Evolutionary conservation across 805 yeast genomes (phyloP).

Genomic region (Deakozyma indianensis): DNA sequence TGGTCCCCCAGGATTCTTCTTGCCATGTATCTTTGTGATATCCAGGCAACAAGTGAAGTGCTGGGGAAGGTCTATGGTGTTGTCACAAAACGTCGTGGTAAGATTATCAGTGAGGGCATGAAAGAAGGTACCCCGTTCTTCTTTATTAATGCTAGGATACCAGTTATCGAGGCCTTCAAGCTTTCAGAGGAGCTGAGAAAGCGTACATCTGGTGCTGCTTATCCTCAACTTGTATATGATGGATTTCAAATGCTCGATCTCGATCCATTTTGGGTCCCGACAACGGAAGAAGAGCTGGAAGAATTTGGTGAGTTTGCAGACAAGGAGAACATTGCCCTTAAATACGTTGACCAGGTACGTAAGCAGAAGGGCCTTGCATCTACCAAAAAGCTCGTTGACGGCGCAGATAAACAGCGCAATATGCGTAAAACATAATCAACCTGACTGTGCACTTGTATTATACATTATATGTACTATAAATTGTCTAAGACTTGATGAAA

Average conservation of each 20-base stretch:
- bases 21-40: constrained; percentile 89
- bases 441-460: no score
- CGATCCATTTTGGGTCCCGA: constrained; percentile 99
- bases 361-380: constrained; percentile 78
- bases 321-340: constrained; percentile 77
- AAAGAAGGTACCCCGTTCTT: constrained; percentile 97
- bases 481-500: constrained; percentile 26
- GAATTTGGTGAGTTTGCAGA: constrained; percentile 89
- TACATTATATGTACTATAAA: not conserved
- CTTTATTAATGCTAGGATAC: constrained; percentile 69
- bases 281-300: constrained; percentile 91
- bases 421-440: constrained; percentile 28
- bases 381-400: constrained; percentile 78
- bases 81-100: constrained; percentile 77
- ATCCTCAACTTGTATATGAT: constrained; percentile 83
- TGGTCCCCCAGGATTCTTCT: constrained; percentile 85
- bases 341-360: constrained; percentile 71
- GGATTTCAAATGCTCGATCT: constrained; percentile 78
- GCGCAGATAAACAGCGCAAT: constrained; percentile 90
- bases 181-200: constrained; percentile 90
- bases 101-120: constrained; percentile 81
- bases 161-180: constrained; percentile 94
- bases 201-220: constrained; percentile 91
- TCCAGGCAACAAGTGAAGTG: constrained; percentile 89
- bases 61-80: constrained; percentile 92